These are phyloP conservation scores for Inga leiocalycina DNA, from an alignment of 306 rosid genomes.

Conservation along the genomic window DNA sequence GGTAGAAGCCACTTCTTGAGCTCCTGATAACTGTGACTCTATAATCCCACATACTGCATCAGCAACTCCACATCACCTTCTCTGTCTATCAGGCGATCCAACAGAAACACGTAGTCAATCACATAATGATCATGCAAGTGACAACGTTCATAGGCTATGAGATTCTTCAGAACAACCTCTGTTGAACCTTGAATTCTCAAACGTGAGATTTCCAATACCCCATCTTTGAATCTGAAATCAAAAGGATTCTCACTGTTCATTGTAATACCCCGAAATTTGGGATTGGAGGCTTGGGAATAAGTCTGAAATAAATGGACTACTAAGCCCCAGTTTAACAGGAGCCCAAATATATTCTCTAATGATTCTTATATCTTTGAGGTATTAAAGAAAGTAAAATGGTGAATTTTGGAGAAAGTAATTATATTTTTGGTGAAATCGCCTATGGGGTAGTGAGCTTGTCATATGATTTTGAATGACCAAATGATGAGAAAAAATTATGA, in stretches of 20 bases:
- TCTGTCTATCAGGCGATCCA: constrained; percentile 27
- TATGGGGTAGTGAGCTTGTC: no score
- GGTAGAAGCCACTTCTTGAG: background rate
- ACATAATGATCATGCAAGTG: background rate
- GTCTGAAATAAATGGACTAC: no score
- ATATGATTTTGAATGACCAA: no score
- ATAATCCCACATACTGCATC: constrained; percentile 26
- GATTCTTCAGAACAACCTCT: constrained; percentile 18
- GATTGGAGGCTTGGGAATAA: no score
- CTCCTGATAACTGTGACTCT: constrained; percentile 21
- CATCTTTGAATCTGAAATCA: constrained; percentile 25
- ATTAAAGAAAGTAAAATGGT: no score
- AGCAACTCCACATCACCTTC: constrained; percentile 35
- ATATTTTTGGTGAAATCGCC: no score
- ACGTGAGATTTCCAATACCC: constrained; percentile 32
- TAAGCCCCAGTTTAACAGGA: no score
- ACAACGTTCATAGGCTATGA: constrained; percentile 42
- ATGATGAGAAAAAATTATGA: no score
- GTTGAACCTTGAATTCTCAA: background rate
- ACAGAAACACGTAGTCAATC: constrained; percentile 32
- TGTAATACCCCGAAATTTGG: no score
- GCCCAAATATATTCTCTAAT: no score
- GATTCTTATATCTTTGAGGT: no score
- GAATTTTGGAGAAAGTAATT: no score
- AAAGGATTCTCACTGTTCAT: background rate